A percentile compares a stretch with the other conserved stretches of the same genome.
Evolutionary conservation across 2,329 filamentous ascomycete species (phyloP).

Genomic region (Colletotrichum graminicola): DNA sequence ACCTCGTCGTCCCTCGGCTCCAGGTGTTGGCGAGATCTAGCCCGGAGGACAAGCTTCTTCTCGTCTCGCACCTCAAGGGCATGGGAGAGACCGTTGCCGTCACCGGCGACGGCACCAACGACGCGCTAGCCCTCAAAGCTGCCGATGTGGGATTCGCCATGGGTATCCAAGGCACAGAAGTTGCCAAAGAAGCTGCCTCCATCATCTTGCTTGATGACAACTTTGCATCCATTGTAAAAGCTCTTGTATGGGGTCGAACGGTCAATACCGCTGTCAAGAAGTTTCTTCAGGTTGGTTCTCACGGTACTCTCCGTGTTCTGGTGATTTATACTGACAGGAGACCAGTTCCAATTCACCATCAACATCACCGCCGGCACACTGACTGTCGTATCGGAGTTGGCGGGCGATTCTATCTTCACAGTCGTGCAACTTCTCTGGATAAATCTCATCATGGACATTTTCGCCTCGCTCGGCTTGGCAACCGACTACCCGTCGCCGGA

Average conservation of each 20-base stretch:
- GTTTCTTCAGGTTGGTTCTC: constrained; percentile 64
- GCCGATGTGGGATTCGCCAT: constrained; percentile 74
- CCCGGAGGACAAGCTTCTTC: constrained; percentile 74
- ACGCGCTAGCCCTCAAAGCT: constrained; percentile 70
- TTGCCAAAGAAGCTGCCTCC: constrained; percentile 72
- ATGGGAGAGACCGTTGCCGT: constrained; percentile 70
- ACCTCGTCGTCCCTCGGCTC: constrained; percentile 67
- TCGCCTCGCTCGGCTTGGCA: constrained; percentile 65
- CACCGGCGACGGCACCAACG: constrained; percentile 74
- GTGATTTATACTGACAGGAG: neutral
- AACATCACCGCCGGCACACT: constrained; percentile 72
- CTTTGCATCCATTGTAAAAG: constrained; percentile 70
- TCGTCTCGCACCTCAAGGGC: constrained; percentile 71
- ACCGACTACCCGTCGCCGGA: constrained; percentile 54
- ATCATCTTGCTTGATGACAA: constrained; percentile 74
- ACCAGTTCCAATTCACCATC: constrained; percentile 69
- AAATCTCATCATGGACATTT: constrained; percentile 72
- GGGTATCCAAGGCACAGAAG: constrained; percentile 72
- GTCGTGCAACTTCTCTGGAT: constrained; percentile 72
- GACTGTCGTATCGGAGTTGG: constrained; percentile 68
- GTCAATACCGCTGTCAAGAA: constrained; percentile 75
- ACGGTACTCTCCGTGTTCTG: no score
- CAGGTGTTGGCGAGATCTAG: constrained; percentile 75
- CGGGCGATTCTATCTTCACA: constrained; percentile 65
- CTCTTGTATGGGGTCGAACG: constrained; percentile 71